Percentiles rank a stretch among this genome's conserved stretches.
These are phyloP conservation scores for Endocalyx cinctus DNA, from an alignment of 2,329 filamentous ascomycete species.

Conservation along the genomic window DNA sequence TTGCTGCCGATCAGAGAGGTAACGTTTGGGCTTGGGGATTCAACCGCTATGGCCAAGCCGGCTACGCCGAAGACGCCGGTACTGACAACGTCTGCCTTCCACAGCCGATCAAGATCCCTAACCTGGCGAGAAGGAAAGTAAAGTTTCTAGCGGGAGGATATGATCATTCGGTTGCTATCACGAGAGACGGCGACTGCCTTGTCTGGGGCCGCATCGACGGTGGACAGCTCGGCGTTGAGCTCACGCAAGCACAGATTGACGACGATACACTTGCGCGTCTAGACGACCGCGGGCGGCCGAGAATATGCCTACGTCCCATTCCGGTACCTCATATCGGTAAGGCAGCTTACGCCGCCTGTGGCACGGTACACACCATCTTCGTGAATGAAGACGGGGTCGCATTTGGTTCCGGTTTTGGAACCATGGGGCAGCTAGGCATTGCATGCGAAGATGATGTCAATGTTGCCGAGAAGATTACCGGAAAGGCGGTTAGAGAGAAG, in stretches of 20 bases:
- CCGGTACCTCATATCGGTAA: constrained; percentile 48
- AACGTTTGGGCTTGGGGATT: constrained; percentile 63
- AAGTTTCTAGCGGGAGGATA: constrained; percentile 52
- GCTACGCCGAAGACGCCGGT: constrained; percentile 46
- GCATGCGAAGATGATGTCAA: constrained; percentile 59
- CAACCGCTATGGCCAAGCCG: constrained; percentile 62
- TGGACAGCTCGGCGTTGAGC: constrained; percentile 40
- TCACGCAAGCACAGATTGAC: constrained; percentile 40
- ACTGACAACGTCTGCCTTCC: constrained; percentile 53
- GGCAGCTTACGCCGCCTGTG: constrained; percentile 42
- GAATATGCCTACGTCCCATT: constrained; percentile 58
- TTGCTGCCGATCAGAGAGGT: constrained; percentile 55
- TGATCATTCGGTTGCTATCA: constrained; percentile 52
- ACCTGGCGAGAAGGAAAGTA: constrained; percentile 47
- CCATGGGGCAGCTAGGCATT: constrained; percentile 62
- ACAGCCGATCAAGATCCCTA: constrained; percentile 52
- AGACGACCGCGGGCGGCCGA: constrained; percentile 51
- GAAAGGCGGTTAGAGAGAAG: constrained; percentile 56
- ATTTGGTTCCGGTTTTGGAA: constrained; percentile 64
- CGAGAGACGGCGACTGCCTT: constrained; percentile 28
- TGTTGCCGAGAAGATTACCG: constrained; percentile 58
- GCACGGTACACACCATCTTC: constrained; percentile 60
- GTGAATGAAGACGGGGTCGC: constrained; percentile 55
- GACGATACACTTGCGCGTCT: constrained; percentile 45
- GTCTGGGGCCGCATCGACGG: constrained; percentile 36